Evolutionary conservation across 192 early-diverging fungal genomes (phyloP), one percentile per base, ranked within the genome.

Genomic region (Kappamyces sp.): DNA sequence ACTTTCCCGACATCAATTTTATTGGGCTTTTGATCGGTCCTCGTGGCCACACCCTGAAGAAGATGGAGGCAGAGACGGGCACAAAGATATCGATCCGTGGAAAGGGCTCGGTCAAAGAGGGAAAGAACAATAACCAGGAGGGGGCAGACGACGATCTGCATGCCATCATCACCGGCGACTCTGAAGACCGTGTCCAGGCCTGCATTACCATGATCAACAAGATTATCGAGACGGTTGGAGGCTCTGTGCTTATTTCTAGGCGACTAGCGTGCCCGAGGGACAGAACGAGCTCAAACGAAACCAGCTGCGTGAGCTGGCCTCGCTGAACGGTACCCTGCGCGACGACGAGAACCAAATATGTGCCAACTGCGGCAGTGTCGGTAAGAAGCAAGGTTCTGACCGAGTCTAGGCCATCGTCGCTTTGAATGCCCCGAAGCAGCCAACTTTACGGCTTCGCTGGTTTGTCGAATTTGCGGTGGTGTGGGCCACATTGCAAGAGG

Each of bases 61-160:
- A 91, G 63, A 93, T 98, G 78, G 92, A 96, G 65, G 61, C 86
- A 1, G 93, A 94, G 9, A 91, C 91, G 7, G 93, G 94, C 0
- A 86, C 88, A 40, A 96, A 96, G 64, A 94, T 98, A 59, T 91
- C 88, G 65, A 98, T 98, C 67, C 88, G 96, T 49, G 96, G 96
- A 38, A 79, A 84, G 41, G 96, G 96, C 8, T 94, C 91, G 5
- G 89, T 96, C 50, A 98, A 98, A 71, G 96, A 98, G 63, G 96
- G 96, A 9, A 86, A 87, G 51, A 61, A 75, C 3, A 46, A 32
- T 11, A 50, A 69, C 6, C 65, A 67, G 2, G 75, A 74, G 5
- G 80, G 80, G n/a, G 77, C 77, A 57, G 78, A 80, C 74, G 63
- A 91, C 82, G 74, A 81, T 45, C 65, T 96, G 55, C 96, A 98